Evolutionary conservation across 805 yeast species (phyloP).

Genomic region (Saccharomyces cerevisiae): DNA sequence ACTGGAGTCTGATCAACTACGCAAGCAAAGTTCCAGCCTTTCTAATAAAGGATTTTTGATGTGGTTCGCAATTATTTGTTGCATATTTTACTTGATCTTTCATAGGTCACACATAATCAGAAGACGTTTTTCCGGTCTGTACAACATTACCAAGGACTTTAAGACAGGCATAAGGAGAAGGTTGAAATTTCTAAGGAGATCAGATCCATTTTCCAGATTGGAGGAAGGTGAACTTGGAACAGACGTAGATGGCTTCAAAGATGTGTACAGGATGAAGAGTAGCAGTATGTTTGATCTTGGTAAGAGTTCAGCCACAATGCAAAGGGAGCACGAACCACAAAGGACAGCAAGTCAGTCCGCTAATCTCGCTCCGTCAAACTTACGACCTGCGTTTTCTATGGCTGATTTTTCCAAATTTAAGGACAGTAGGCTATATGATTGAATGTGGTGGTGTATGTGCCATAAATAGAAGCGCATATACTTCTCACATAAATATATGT

Average conservation of each 20-base stretch:
- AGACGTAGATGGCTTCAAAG: neutral
- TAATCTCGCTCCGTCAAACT: constrained; percentile 4
- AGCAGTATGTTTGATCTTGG: constrained; percentile 25
- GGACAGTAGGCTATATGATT: constrained; percentile 12
- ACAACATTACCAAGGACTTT: neutral
- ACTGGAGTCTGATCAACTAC: neutral
- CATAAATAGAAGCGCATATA: neutral
- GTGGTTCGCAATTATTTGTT: neutral
- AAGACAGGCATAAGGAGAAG: constrained; percentile 1
- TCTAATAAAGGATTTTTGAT: neutral
- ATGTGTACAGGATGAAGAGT: constrained; percentile 16
- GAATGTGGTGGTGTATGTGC: neutral
- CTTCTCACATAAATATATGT: neutral
- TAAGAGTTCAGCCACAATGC: neutral
- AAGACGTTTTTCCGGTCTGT: neutral
- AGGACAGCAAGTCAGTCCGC: constrained; percentile 4
- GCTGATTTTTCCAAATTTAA: constrained; percentile 28
- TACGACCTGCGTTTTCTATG: constrained; percentile 19
- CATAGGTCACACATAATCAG: neutral
- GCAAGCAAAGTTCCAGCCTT: neutral
- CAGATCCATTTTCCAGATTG: constrained; percentile 2
- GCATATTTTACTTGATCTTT: neutral
- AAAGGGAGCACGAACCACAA: neutral
- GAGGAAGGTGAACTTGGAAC: constrained; percentile 5
- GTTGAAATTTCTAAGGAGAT: neutral